A percentile compares a stretch with the other conserved stretches of the same genome.
Evolutionary conservation across 441 rosid species (phyloP).

Genomic region (Adansonia rubrostipa): DNA sequence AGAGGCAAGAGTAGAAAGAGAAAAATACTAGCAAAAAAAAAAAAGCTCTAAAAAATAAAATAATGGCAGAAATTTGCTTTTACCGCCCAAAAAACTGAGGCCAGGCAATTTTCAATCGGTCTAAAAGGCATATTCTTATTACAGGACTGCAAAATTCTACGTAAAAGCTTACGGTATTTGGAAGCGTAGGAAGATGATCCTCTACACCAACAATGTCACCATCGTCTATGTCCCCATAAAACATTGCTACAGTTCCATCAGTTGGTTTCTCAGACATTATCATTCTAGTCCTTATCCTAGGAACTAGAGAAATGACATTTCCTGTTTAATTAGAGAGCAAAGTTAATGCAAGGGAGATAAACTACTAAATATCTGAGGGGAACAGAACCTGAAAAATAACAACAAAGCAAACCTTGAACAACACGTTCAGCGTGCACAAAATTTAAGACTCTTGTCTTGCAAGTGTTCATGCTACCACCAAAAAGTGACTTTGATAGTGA

Average conservation of each 20-base stretch:
- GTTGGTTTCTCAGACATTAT: slow-evolving; percentile 79
- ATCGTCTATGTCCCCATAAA: slow-evolving; percentile 82
- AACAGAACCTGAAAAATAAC: slow-evolving; percentile 29
- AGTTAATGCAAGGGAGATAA: slow-evolving; percentile 25
- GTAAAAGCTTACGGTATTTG: slow-evolving; percentile 77
- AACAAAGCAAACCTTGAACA: slow-evolving; percentile 60
- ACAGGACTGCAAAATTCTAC: background rate
- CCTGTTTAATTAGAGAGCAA: slow-evolving; percentile 45
- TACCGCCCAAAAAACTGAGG: background rate
- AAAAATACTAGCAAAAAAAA: background rate
- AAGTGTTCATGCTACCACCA: slow-evolving; percentile 78
- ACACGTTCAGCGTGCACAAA: slow-evolving; percentile 56
- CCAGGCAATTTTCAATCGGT: background rate
- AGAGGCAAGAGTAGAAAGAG: background rate
- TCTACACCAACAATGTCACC: slow-evolving; percentile 70
- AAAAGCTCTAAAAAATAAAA: background rate
- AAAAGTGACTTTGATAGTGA: slow-evolving; percentile 77
- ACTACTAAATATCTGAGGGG: slow-evolving; percentile 22
- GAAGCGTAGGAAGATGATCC: slow-evolving; percentile 76
- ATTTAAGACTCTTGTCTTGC: slow-evolving; percentile 73
- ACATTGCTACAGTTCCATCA: slow-evolving; percentile 87
- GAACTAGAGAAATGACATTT: slow-evolving; percentile 47
- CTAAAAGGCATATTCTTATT: background rate
- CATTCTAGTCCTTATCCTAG: slow-evolving; percentile 55
- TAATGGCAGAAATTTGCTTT: background rate